Conservation (phyloP, 2,329 filamentous ascomycete genomes). For the Fusarium foetens region DNA sequence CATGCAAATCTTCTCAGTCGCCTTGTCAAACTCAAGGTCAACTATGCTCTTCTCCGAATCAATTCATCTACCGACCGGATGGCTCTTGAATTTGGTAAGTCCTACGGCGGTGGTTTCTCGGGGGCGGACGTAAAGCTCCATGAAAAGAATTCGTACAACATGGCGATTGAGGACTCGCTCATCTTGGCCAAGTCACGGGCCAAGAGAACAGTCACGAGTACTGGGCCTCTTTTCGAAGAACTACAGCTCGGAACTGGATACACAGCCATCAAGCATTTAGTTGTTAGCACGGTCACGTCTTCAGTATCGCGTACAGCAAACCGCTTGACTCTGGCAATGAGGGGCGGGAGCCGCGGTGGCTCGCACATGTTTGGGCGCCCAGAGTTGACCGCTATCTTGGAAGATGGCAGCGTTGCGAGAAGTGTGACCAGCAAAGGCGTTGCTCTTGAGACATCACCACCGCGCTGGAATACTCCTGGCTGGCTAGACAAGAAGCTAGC, state of each 20-base stretch:
- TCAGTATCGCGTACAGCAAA: constrained; percentile 27
- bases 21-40: constrained; percentile 3
- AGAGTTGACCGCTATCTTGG: neutral
- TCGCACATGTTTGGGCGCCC: neutral
- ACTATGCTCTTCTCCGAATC: constrained; percentile 21
- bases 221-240: constrained; percentile 13
- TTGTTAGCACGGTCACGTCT: constrained; percentile 22
- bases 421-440: neutral
- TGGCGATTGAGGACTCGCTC: neutral
- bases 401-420: constrained; percentile 1
- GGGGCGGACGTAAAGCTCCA: neutral
- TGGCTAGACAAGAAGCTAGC: constrained; percentile 15
- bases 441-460: neutral
- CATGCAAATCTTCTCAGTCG: neutral
- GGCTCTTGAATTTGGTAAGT: neutral
- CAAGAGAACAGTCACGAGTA: constrained; percentile 2
- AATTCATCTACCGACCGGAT: neutral
- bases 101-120: neutral
- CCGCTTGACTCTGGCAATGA: neutral
- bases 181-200: neutral
- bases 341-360: neutral
- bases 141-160: neutral
- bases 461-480: neutral
- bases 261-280: constrained; percentile 7
- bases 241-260: constrained; percentile 6